These are phyloP conservation scores for Sugiyamaella smithiae DNA, from an alignment of 805 yeast genomes.

Conservation along the genomic window DNA sequence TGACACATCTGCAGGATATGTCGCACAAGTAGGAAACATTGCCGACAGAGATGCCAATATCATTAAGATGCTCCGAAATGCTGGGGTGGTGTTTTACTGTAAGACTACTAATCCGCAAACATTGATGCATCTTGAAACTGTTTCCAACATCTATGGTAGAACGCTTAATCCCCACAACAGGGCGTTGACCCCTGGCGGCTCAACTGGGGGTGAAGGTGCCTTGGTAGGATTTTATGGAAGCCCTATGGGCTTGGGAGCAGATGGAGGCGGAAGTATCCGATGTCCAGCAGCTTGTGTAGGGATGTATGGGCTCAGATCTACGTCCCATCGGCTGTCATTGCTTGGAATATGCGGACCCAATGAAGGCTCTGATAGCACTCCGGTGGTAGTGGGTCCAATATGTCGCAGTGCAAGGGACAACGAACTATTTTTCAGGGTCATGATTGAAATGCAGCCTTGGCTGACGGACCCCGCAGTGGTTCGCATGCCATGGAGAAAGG, in stretches of 20 bases:
- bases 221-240: conserved; percentile 47
- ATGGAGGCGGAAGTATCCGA: conserved; percentile 57
- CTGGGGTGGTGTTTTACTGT: conserved; percentile 55
- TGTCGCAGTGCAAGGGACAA: conserved; percentile 49
- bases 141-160: conserved; percentile 44
- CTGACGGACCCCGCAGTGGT: conserved; percentile 45
- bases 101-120: conserved; percentile 58
- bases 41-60: background rate
- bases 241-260: conserved; percentile 53
- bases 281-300: conserved; percentile 55
- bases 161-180: conserved; percentile 47
- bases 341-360: conserved; percentile 40
- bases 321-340: conserved; percentile 48
- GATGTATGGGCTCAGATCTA: conserved; percentile 47
- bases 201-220: conserved; percentile 54
- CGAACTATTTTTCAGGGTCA: conserved; percentile 45
- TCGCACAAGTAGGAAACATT: background rate
- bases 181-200: conserved; percentile 50
- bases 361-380: conserved; percentile 48
- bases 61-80: conserved; percentile 39
- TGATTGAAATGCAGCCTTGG: conserved; percentile 56
- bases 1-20: conserved; percentile 52
- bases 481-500: conserved; percentile 52
- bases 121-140: conserved; percentile 46
- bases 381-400: conserved; percentile 44